A percentile compares a stretch with the other conserved stretches of the same genome.
Conservation (phyloP, 148 eudicot genomes). For the Arbutus unedo region DNA sequence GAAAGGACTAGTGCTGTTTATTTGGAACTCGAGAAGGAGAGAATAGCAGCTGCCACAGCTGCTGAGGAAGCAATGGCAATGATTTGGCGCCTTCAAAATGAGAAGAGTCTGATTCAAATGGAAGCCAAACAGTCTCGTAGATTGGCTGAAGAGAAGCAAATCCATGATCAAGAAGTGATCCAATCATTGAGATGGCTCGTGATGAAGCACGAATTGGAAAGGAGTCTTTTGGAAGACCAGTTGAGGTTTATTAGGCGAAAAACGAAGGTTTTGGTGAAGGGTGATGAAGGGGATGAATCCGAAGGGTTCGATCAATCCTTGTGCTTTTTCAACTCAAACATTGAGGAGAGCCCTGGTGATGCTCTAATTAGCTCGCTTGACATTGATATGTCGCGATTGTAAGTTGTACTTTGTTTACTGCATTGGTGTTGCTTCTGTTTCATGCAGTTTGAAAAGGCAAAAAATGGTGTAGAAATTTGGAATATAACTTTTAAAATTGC, state of each 20-base stretch:
- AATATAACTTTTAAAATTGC: constrained; percentile 3
- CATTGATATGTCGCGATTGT: constrained; percentile 29
- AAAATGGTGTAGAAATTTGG: background rate
- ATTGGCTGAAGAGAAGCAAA: constrained; percentile 62
- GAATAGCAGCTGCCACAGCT: constrained; percentile 66
- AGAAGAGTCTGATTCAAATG: constrained; percentile 63
- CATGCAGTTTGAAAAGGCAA: background rate
- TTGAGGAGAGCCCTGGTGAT: constrained; percentile 37
- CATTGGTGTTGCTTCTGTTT: background rate
- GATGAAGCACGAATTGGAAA: constrained; percentile 53
- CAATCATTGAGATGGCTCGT: constrained; percentile 67
- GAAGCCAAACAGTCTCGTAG: constrained; percentile 56
- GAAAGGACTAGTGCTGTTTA: constrained; percentile 37
- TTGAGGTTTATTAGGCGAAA: constrained; percentile 45
- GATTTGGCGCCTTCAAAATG: constrained; percentile 77
- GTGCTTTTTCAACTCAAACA: constrained; percentile 23
- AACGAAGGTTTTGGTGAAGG: constrained; percentile 28
- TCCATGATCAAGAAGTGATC: constrained; percentile 78
- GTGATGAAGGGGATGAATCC: constrained; percentile 40
- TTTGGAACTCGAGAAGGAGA: constrained; percentile 70
- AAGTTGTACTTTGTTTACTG: constrained; percentile 20
- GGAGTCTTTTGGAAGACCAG: constrained; percentile 52
- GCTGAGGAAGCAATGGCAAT: constrained; percentile 91
- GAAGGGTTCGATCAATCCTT: constrained; percentile 33
- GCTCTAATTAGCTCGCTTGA: constrained; percentile 53